Evolutionary conservation across 2,329 filamentous ascomycete species (phyloP).

Genomic region (Akanthomyces lecanii): DNA sequence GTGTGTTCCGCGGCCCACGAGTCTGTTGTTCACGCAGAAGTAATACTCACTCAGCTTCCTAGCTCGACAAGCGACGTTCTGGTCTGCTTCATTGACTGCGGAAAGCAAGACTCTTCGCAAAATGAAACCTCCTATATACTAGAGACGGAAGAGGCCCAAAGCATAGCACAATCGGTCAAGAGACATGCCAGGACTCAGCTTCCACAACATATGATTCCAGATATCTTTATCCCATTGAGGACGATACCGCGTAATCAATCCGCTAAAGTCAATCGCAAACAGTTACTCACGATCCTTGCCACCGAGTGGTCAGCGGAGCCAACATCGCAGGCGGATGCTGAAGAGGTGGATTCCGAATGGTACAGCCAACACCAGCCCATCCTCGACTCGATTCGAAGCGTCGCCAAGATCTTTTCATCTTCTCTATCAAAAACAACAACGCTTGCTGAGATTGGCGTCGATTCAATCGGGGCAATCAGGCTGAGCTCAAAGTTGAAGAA

Average conservation of each 20-base stretch:
- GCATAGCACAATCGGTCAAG: neutral
- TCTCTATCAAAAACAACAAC: constrained; percentile 1
- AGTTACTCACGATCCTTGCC: neutral
- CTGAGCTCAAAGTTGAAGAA: constrained; percentile 5
- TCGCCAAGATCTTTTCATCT: neutral
- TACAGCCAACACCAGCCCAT: neutral
- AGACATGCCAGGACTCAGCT: constrained; percentile 3
- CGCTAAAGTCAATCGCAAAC: neutral
- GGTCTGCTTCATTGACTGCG: constrained; percentile 9
- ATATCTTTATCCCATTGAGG: neutral
- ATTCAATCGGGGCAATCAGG: constrained; percentile 1
- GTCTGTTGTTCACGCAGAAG: constrained; percentile 2
- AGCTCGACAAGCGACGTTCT: neutral
- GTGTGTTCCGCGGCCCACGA: constrained; percentile 4
- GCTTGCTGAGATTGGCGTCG: constrained; percentile 3
- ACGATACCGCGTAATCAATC: constrained; percentile 1
- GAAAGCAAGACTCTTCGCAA: neutral
- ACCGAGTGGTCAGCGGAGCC: constrained; percentile 1
- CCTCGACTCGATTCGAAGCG: neutral
- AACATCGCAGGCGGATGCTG: neutral
- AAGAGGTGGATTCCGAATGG: neutral
- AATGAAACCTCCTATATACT: neutral
- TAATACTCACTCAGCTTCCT: neutral
- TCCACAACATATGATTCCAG: constrained; percentile 3
- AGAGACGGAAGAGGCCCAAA: neutral